Evolutionary conservation across 768 basidiomycete species (phyloP), one percentile per base, ranked within the genome.

Genomic region (Kwoniella sp.): DNA sequence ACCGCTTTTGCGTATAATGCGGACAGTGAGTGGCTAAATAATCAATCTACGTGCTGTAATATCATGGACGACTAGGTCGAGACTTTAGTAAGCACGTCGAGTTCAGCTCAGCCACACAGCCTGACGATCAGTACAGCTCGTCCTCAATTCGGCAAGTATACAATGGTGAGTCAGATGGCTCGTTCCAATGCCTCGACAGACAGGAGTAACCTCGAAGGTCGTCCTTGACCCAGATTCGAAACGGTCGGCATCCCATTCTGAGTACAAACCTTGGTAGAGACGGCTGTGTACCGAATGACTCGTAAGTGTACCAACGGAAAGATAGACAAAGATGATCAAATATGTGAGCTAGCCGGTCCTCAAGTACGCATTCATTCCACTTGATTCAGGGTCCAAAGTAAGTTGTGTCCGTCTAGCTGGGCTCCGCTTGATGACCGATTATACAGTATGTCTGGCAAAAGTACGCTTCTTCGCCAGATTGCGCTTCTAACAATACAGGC

Each of bases 301-400:
- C 87, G 1, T 99, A 88, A 39, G 67, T 46, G 26, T 15, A 48
- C 46, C 38, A 5, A 6, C 12, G 34, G 42, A 25, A 15, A 11
- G 8, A 26, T 27, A 19, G 4, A 31, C 43, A 31, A 38, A 10
- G 5, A 41, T n/a, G n/a, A n/a, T n/a, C n/a, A n/a, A n/a, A n/a
- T n/a, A n/a, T n/a, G n/a, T n/a, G n/a, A n/a, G n/a, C n/a, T n/a
- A n/a, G n/a, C n/a, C n/a, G n/a, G n/a, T n/a, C n/a, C n/a, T n/a
- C n/a, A n/a, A n/a, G n/a, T n/a, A n/a, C n/a, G n/a, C n/a, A 86
- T 0, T 85, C 89, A 1, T 98, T 99, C 68, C 91, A 96, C 73
- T 81, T 96, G 26, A 80, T 99, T 27, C 89, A 88, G 57, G 92
- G 92, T 0, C 89, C 89, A 2, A 75, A 74, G 70, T 74, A 26